Conservation (phyloP, 2,329 filamentous ascomycete species). For the Pestalotiopsis sp. region DNA sequence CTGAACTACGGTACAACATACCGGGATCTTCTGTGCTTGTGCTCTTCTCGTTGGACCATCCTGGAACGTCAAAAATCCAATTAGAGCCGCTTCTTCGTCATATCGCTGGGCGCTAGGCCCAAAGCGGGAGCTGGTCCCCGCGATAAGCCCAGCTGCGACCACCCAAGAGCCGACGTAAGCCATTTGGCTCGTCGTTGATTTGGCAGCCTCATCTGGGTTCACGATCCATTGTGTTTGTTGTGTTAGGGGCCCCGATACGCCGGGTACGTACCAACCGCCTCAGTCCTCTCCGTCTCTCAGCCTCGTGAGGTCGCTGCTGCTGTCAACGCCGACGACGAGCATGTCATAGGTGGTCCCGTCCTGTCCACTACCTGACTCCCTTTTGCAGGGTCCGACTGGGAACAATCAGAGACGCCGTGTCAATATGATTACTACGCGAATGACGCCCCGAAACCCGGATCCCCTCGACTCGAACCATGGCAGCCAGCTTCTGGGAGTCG, state of each 20-base stretch:
- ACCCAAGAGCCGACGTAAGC: conserved; percentile 1
- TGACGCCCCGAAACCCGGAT: background rate
- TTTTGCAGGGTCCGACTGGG: background rate
- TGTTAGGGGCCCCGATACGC: too few species aligned
- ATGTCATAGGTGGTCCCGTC: background rate
- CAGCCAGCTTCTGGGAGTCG: conserved; percentile 95
- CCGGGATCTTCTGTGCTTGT: background rate
- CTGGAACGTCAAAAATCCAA: conserved; percentile 5
- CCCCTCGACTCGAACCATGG: conserved; percentile 59
- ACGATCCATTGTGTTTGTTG: too few species aligned
- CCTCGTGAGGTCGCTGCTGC: background rate
- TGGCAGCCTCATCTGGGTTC: background rate
- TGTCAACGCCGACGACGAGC: background rate
- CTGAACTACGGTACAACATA: background rate
- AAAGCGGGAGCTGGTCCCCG: conserved; percentile 5
- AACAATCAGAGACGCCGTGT: background rate
- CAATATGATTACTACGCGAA: conserved; percentile 1
- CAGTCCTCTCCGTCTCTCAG: background rate
- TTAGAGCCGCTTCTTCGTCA: conserved; percentile 6
- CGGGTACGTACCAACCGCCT: too few species aligned
- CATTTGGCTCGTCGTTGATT: conserved; percentile 1
- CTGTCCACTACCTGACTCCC: background rate
- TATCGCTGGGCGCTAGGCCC: conserved; percentile 8
- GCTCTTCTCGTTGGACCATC: background rate
- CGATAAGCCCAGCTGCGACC: background rate